Conservation (phyloP, 306 rosid species). For the Malus domestica region ASM211411v1 NC_041795.1:3895501-3896000, state of each 20-base stretch:
- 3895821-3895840: not conserved
- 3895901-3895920: constrained; percentile 79
- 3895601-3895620: constrained; percentile 98
- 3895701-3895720: constrained; percentile 70
- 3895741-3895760: constrained; percentile 96
- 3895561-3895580: constrained; percentile 79
- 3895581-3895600: constrained; percentile 89
- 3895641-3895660: not conserved
- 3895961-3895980: constrained; percentile 3
- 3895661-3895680: not conserved
- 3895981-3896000: not conserved
- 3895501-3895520: constrained; percentile 96
- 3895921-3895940: constrained; percentile 95
- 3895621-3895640: not conserved
- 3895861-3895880: constrained; percentile 87
- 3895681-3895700: not conserved
- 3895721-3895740: constrained; percentile 79
- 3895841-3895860: constrained; percentile 78
- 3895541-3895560: constrained; percentile 83
- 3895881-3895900: constrained; percentile 84
- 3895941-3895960: constrained; percentile 12
- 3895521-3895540: constrained; percentile 92
- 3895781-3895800: not conserved
- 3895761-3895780: constrained; percentile 28
- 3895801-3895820: not conserved